Evolutionary conservation across 768 basidiomycete species (phyloP), one percentile per base, ranked within the genome.

Genomic region (Tubosaeta brunneosetosa): DNA sequence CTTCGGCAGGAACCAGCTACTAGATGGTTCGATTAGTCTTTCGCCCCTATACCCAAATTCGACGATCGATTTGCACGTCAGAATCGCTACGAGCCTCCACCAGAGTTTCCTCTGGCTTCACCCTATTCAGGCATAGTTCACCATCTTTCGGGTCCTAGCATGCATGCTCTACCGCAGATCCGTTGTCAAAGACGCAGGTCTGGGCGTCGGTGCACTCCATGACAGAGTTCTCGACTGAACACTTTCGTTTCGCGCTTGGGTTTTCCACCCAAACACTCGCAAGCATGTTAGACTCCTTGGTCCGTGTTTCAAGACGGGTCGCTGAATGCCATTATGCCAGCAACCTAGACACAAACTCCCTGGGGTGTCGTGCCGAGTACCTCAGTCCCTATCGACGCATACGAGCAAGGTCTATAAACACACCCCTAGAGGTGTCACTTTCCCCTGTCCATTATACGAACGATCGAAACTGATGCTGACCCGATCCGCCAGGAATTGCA

Each of bases 11-110:
- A 88, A 88, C 85, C 85, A 88, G 86, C 85, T 86, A 88, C 85
- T 87, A 86, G 79, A 88, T 86, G 86, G 86, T 87, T 88, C 85
- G 85, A 90, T 89, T 88, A 86, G 87, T 89, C 88, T 89, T 89
- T 89, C 84, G 83, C 86, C 88, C 87, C 87, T 88, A 89, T 88
- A 88, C 86, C 85, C 86, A 88, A 86, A 85, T 89, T 86, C 77
- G 84, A 88, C 86, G 83, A 89, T 88, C 84, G 86, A 89, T 89
- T 89, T 90, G 88, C 88, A 89, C 84, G 85, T 88, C 88, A 90
- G 88, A 88, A 90, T 85, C 83, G 86, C 88, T 89, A 86, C 84
- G 83, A 86, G 84, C 87, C 85, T 88, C 86, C 86, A 89, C 85
- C 87, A 88, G 86, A 86, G 88, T 90, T 89, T 89, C 86, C 88